Evolutionary conservation across 768 basidiomycete species (phyloP).

Genomic region (Russula brevipes): DNA sequence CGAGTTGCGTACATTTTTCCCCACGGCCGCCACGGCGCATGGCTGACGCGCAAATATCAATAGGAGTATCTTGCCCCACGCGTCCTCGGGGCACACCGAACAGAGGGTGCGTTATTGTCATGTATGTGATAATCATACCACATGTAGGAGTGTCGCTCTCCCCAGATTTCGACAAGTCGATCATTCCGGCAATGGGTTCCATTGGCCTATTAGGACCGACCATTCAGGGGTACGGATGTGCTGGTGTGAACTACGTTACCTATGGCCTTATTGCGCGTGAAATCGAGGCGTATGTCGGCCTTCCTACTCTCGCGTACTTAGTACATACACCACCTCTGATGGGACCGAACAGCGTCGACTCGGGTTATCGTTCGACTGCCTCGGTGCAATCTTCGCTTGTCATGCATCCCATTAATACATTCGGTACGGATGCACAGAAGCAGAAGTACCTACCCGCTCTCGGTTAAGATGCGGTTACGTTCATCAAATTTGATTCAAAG

Average conservation of each 20-base stretch:
- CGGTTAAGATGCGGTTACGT: slow-evolving; percentile 40
- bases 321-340: background rate
- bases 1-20: slow-evolving; percentile 46
- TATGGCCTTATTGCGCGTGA: slow-evolving; percentile 93
- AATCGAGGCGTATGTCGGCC: slow-evolving; percentile 66
- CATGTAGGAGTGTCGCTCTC: background rate
- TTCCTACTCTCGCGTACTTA: background rate
- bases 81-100: slow-evolving; percentile 83
- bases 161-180: slow-evolving; percentile 67
- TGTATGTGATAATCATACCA: background rate
- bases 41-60: slow-evolving; percentile 35
- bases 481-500: background rate
- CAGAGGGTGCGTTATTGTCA: slow-evolving; percentile 55
- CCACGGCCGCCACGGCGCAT: background rate
- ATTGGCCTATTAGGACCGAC: slow-evolving; percentile 89
- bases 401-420: slow-evolving; percentile 91
- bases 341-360: slow-evolving; percentile 65
- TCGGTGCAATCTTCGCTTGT: slow-evolving; percentile 95
- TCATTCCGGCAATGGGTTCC: slow-evolving; percentile 88
- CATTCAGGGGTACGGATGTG: slow-evolving; percentile 90
- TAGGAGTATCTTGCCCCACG: slow-evolving; percentile 84
- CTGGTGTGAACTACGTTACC: slow-evolving; percentile 84
- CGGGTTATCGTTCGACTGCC: slow-evolving; percentile 90
- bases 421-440: slow-evolving; percentile 86
- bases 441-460: slow-evolving; percentile 84